phyloP scores from a whole-genome alignment of 108 stramenopile species.

The Pseudonitzschia pungens region DNA sequence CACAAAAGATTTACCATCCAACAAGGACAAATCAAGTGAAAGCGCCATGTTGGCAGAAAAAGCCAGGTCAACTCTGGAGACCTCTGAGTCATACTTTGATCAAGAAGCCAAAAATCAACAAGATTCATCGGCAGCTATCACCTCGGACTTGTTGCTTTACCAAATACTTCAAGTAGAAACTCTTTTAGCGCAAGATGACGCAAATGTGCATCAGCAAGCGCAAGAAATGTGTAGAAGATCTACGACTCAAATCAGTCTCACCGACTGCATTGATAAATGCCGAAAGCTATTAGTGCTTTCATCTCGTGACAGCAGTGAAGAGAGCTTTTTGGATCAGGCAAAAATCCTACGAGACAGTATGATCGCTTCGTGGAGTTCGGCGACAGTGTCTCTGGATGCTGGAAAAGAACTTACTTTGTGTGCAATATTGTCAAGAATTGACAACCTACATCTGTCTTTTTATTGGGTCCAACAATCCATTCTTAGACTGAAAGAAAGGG shows the following conservation, averaged over 20 bases:
- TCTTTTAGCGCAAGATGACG: conserved; percentile 31
- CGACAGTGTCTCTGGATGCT: neutral
- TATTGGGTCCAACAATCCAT: conserved; percentile 10
- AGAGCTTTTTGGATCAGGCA: neutral
- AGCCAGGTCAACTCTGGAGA: neutral
- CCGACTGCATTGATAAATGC: conserved; percentile 1
- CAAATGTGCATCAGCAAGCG: conserved; percentile 19
- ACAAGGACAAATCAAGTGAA: neutral
- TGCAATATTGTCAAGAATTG: neutral
- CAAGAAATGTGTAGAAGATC: conserved; percentile 10
- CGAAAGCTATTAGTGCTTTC: neutral
- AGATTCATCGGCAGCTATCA: neutral
- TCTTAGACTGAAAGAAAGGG: conserved; percentile 6
- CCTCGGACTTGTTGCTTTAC: conserved; percentile 1
- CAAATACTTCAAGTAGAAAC: conserved; percentile 13
- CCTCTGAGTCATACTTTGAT: conserved; percentile 3
- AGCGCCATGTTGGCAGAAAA: neutral
- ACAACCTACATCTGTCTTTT: conserved; percentile 1
- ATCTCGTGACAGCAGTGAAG: neutral
- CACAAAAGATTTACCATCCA: neutral
- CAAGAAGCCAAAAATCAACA: neutral
- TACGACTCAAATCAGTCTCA: neutral
- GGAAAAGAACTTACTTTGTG: neutral
- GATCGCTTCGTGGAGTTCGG: neutral
- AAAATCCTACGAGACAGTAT: conserved; percentile 6